Percentiles rank a stretch among this genome's conserved stretches.
Conservation (phyloP, 306 rosid genomes). For the Casuarina glauca region DNA sequence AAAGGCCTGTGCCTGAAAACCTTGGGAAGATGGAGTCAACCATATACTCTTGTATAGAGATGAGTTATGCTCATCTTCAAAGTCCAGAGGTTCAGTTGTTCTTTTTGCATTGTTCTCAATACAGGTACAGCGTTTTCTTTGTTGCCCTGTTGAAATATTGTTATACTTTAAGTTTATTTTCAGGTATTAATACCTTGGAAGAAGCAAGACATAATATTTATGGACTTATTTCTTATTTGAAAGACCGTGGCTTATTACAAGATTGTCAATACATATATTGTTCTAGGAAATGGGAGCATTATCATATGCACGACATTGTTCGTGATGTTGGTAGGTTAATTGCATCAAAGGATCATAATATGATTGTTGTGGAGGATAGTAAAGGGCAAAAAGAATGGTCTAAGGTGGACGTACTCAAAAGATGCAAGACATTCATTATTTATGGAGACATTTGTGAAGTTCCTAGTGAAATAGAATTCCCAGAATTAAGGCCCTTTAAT, state of each 20-base stretch:
- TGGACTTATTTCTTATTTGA: background rate
- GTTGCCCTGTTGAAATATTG: background rate
- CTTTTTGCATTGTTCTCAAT: slow-evolving; percentile 35
- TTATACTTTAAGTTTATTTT: slow-evolving; percentile 19
- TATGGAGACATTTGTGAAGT: background rate
- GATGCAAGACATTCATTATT: background rate
- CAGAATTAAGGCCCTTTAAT: background rate
- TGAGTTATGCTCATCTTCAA: slow-evolving; percentile 31
- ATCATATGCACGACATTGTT: slow-evolving; percentile 17
- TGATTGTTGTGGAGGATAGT: rapidly evolving
- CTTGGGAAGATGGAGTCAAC: rapidly evolving
- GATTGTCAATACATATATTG: background rate
- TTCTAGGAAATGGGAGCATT: too few relatives aligned
- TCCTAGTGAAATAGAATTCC: slow-evolving; percentile 13
- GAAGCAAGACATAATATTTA: background rate
- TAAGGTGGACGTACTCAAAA: background rate
- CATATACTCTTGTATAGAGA: slow-evolving; percentile 12
- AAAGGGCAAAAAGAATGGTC: background rate
- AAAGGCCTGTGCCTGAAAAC: background rate
- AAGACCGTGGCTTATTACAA: background rate
- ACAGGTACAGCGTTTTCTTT: background rate
- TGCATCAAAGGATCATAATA: background rate
- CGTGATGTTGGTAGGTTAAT: slow-evolving; percentile 3
- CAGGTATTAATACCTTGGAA: background rate
- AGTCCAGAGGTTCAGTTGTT: slow-evolving; percentile 11